These are phyloP conservation scores for Serendipita sp. DNA, from an alignment of 768 basidiomycete species.

Conservation along the genomic window DNA sequence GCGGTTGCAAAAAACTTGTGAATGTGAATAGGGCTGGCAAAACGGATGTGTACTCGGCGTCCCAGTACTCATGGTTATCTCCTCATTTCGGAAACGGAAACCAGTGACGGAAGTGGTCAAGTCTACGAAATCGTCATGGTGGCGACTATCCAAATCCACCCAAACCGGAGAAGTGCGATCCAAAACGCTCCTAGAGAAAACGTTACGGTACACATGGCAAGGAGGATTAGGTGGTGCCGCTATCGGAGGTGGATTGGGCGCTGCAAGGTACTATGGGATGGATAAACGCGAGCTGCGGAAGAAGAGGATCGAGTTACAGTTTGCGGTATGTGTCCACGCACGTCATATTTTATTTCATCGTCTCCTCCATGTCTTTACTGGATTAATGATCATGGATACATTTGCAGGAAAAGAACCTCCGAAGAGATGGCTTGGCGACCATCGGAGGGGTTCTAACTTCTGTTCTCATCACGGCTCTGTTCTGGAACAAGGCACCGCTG, in stretches of 20 bases:
- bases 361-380: too few species aligned
- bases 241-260: background rate
- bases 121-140: too few species aligned
- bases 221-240: background rate
- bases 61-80: background rate
- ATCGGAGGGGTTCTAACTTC: background rate
- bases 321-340: background rate
- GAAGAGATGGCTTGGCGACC: background rate
- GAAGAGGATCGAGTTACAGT: conserved; percentile 1
- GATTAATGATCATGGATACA: background rate
- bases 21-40: background rate
- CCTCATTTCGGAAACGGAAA: background rate
- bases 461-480: background rate
- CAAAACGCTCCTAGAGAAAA: background rate
- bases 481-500: background rate
- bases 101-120: too few species aligned
- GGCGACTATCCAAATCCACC: too few species aligned
- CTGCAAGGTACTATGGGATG: background rate
- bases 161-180: background rate
- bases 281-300: conserved; percentile 1
- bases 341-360: too few species aligned
- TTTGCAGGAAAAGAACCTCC: conserved; percentile 1
- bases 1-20: background rate
- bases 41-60: background rate
- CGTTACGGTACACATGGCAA: background rate